A percentile compares a stretch with the other conserved stretches of the same genome.
These are phyloP conservation scores for Parachaetomium inaequale DNA, from an alignment of 495 filamentous ascomycete species.

Conservation along the genomic window DNA sequence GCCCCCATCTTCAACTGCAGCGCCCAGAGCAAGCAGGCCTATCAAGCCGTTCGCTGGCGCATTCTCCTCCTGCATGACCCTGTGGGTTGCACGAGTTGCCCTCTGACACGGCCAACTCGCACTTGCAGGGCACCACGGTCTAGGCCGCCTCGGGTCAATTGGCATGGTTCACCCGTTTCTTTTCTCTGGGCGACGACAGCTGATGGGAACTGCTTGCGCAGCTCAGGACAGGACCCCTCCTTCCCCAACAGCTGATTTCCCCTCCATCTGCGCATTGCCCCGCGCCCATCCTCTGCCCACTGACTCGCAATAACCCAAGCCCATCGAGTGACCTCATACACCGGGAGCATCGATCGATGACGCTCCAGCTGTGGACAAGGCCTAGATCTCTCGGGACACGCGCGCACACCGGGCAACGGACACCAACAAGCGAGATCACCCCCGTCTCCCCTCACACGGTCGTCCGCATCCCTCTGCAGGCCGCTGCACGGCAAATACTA, in stretches of 20 bases:
- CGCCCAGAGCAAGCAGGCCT: neutral
- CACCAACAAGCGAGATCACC: neutral
- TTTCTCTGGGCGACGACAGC: neutral
- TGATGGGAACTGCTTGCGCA: too few species aligned
- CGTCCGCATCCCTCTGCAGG: neutral
- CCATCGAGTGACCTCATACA: slow-evolving; percentile 10
- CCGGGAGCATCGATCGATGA: slow-evolving; percentile 5
- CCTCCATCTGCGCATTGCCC: neutral
- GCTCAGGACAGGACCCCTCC: slow-evolving; percentile 1
- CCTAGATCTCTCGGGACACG: neutral
- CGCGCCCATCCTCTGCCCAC: neutral
- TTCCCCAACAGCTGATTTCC: neutral
- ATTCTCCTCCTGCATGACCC: slow-evolving; percentile 26
- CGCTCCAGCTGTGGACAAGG: neutral
- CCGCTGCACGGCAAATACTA: neutral
- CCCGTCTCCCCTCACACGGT: neutral
- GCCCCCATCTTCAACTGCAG: neutral
- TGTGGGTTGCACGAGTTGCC: slow-evolving; percentile 26
- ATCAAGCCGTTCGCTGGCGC: slow-evolving; percentile 27
- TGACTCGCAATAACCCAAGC: neutral
- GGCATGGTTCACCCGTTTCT: neutral
- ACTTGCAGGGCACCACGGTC: slow-evolving; percentile 12
- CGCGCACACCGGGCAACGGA: neutral
- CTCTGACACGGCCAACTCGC: slow-evolving; percentile 17
- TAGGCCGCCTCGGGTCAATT: neutral